These are phyloP conservation scores for Cercophora samala DNA, from an alignment of 495 filamentous ascomycete genomes.

Conservation along the genomic window DNA sequence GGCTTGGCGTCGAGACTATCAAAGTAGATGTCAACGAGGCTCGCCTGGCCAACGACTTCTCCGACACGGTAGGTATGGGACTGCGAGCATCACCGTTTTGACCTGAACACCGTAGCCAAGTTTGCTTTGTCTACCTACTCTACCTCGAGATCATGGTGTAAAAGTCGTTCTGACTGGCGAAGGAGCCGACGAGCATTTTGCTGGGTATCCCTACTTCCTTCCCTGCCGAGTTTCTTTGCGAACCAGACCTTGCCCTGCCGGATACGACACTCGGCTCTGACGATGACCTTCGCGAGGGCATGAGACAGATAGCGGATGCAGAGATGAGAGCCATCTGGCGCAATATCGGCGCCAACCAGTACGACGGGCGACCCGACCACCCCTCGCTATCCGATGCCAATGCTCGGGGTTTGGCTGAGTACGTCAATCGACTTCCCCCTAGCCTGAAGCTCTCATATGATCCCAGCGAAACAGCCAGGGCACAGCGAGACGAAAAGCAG, in stretches of 20 bases:
- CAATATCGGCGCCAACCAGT: no score
- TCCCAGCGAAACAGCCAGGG: no score
- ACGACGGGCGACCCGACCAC: no score
- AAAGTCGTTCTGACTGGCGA: conserved; percentile 54
- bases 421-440: no score
- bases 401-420: no score
- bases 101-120: conserved; percentile 50
- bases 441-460: no score
- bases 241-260: conserved; percentile 34
- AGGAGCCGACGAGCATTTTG: conserved; percentile 54
- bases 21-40: conserved; percentile 46
- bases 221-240: conserved; percentile 41
- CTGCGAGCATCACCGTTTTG: conserved; percentile 43
- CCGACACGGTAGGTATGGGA: conserved; percentile 47
- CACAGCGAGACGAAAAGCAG: no score
- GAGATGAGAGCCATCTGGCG: no score
- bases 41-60: conserved; percentile 43
- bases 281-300: no score
- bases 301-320: no score
- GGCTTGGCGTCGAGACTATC: conserved; percentile 46
- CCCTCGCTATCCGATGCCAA: no score
- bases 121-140: conserved; percentile 44
- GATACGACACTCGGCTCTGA: no score
- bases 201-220: conserved; percentile 41
- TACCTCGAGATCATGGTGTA: conserved; percentile 41